Percentiles rank a stretch among this genome's conserved stretches.
These are phyloP conservation scores for Sporisorium scitamineum DNA, from an alignment of 1,284 basidiomycete species.

Conservation along the genomic window DNA sequence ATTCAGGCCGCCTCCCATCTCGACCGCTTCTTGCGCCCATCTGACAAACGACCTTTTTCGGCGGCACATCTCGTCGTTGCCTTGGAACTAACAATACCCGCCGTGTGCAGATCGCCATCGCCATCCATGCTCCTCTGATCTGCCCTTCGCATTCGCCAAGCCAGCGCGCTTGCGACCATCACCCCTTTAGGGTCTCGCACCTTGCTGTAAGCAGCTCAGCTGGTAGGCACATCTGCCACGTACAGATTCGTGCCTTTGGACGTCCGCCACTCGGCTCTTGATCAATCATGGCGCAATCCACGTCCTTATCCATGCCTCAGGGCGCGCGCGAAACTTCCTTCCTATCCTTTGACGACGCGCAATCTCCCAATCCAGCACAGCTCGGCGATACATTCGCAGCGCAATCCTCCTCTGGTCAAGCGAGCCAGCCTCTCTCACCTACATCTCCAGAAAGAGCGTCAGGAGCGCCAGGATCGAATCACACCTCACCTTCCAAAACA, in stretches of 20 bases:
- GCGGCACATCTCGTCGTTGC: not conserved
- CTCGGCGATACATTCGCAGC: not conserved
- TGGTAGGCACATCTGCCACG: not conserved
- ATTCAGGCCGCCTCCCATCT: not conserved
- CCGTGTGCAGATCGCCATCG: not conserved
- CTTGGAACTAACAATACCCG: not conserved
- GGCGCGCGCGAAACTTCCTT: constrained; percentile 24
- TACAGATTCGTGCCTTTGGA: not conserved
- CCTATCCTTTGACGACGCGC: constrained; percentile 33
- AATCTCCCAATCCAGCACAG: constrained; percentile 17
- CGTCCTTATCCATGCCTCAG: constrained; percentile 5
- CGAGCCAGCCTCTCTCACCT: not conserved
- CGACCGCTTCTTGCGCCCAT: not conserved
- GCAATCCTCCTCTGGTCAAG: not conserved
- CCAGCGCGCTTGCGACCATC: constrained; percentile 15
- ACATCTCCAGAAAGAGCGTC: not conserved
- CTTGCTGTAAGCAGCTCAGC: not conserved
- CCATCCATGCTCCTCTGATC: constrained; percentile 15
- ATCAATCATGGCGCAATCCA: constrained; percentile 19
- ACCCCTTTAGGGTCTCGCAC: not conserved
- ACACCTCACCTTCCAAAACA: constrained; percentile 14
- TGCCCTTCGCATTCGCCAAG: not conserved
- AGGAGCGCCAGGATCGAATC: constrained; percentile 2
- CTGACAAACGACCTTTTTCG: no score
- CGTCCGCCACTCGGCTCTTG: not conserved